A percentile compares a stretch with the other conserved stretches of the same genome.
These are phyloP conservation scores for Aegilops longissima DNA, from an alignment of 176 grass and related monocot species.

Conservation along the genomic window DNA sequence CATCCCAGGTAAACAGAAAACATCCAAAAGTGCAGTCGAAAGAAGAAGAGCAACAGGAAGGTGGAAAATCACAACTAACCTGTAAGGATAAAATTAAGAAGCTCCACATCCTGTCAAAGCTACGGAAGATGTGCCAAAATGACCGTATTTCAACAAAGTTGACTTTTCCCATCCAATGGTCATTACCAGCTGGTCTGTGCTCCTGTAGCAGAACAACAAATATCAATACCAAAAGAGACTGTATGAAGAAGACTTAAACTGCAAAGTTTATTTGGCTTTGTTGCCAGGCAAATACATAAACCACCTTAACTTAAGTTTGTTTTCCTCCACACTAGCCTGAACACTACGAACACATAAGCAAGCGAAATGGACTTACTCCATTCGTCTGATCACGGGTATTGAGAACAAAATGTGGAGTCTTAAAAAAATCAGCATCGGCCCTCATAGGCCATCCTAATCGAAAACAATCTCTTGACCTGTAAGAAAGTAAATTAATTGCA, in stretches of 20 bases:
- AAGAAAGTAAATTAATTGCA: constrained; percentile 31
- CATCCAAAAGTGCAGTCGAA: constrained; percentile 21
- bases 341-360: too few relatives aligned
- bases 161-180: constrained; percentile 91
- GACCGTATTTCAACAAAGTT: constrained; percentile 93
- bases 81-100: constrained; percentile 91
- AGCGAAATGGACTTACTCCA: constrained; percentile 40
- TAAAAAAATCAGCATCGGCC: constrained; percentile 90
- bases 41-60: constrained; percentile 18
- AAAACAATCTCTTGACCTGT: constrained; percentile 89
- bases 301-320: too few relatives aligned
- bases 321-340: too few relatives aligned
- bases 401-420: constrained; percentile 27
- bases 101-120: constrained; percentile 98
- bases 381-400: constrained; percentile 1
- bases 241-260: background rate
- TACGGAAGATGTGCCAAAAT: constrained; percentile 98
- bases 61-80: constrained; percentile 45
- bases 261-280: too few relatives aligned
- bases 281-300: too few relatives aligned
- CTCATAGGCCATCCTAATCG: constrained; percentile 95
- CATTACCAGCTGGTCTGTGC: constrained; percentile 27
- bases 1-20: constrained; percentile 12
- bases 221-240: constrained; percentile 9
- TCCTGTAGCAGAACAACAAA: constrained; percentile 58